Conservation (phyloP, 2,329 filamentous ascomycete species). For the Alternaria sp. region DNA sequence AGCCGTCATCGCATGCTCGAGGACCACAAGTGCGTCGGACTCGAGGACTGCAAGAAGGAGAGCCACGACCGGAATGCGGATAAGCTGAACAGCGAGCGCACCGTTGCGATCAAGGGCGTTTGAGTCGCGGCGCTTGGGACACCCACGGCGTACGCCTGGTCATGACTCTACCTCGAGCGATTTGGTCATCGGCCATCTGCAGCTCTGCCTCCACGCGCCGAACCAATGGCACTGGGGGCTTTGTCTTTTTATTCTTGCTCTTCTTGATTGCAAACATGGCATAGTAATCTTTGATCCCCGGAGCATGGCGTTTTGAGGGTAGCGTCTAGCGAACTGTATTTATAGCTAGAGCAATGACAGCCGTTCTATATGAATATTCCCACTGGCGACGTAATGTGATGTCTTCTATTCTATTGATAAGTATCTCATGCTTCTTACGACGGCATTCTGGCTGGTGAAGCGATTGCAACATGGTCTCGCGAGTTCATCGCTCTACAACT, state of each 20-base stretch:
- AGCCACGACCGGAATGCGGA: constrained; percentile 92
- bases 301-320: constrained; percentile 7
- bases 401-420: not conserved
- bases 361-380: not conserved
- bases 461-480: not conserved
- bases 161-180: not conserved
- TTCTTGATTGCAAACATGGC: not conserved
- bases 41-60: constrained; percentile 98
- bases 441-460: not conserved
- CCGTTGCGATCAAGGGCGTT: constrained; percentile 92
- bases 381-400: not conserved
- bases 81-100: constrained; percentile 90
- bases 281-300: not conserved
- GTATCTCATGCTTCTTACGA: not conserved
- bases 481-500: not conserved
- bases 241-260: not conserved
- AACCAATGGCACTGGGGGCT: not conserved
- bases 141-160: not conserved
- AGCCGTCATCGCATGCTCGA: constrained; percentile 93
- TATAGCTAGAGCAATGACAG: constrained; percentile 8
- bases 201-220: constrained; percentile 1
- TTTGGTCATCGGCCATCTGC: constrained; percentile 7
- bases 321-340: not conserved
- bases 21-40: constrained; percentile 88
- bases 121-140: not conserved